Evolutionary conservation across 306 rosid species (phyloP), one percentile per base, ranked within the genome.

Genomic region (Casuarina equisetifolia): DNA sequence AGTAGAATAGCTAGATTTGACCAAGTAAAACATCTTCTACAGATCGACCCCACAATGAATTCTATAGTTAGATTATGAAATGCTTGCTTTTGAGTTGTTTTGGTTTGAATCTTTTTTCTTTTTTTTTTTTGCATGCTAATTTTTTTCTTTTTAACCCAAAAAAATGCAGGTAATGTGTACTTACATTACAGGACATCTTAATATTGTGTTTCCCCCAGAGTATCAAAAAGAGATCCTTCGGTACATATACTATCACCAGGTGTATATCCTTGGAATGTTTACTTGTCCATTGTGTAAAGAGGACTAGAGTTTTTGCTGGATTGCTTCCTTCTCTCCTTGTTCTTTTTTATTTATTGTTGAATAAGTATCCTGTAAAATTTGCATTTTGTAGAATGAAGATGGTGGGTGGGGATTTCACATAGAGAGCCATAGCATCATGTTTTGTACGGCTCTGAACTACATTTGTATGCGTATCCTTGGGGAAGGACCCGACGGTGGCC

Each of bases 151-250:
- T 9, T 48, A 2, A 48, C 51, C 3, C 0, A 25, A 25, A 69
- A 81, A 62, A 78, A 1, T 46, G 78, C 83, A 92, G 93, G 91
- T 93, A 0, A 88, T 91, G 19, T 85, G 88, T 74, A 4, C 85
- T 42, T 89, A 89, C 49, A 84, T 91, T 40, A 91, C 86, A 1
- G 89, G 91, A 0, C 89, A 89, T 72, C 88, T 93, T 20, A 84
- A 91, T 10, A 70, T 68, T 0, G 77, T 91, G 0, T 86, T 91
- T 35, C 53, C 84, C 4, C 3, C 59, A 3, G 90, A 88, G 68
- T 57, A 88, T 72, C 80, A 67, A 1, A 91, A 80, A 70, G 94
- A 93, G 74, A 91, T 91, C 76, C 87, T 93, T 3, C 91, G 92
- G 15, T 39, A 61, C 8, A 35, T 61, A 58, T 58, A 68, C 48